phyloP scores from a whole-genome alignment of 2,329 filamentous ascomycete species.

The Fusarium duplospermum region DNA sequence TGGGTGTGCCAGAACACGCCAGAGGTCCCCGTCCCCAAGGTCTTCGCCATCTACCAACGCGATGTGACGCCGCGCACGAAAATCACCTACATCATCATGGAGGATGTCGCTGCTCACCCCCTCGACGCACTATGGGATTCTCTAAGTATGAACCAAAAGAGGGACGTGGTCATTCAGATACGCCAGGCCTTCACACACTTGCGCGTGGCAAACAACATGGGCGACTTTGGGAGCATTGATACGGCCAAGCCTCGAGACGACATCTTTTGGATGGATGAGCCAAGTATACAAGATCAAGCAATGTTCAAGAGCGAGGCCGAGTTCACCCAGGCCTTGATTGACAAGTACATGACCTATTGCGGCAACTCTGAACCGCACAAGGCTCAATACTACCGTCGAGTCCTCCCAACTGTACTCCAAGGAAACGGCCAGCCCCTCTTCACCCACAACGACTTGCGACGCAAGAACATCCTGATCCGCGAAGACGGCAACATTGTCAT shows the following conservation, averaged over 20 bases:
- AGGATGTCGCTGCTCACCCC: conserved; percentile 8
- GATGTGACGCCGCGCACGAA: not conserved
- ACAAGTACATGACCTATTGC: not conserved
- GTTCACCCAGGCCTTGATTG: conserved; percentile 5
- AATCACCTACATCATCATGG: conserved; percentile 30
- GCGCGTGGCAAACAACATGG: conserved; percentile 8
- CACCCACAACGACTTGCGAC: conserved; percentile 25
- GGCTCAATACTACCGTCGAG: conserved; percentile 1
- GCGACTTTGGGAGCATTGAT: conserved; percentile 22
- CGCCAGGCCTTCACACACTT: conserved; percentile 8
- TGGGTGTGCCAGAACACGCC: conserved; percentile 7
- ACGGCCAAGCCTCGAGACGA: conserved; percentile 17
- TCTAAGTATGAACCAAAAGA: not conserved
- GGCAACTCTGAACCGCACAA: not conserved
- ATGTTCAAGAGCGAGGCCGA: conserved; percentile 13
- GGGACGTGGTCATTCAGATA: not conserved
- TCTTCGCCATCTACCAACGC: conserved; percentile 21
- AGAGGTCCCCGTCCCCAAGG: conserved; percentile 12
- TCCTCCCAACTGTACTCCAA: conserved; percentile 2
- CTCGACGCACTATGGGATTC: conserved; percentile 20
- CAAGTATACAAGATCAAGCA: not conserved
- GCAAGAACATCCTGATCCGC: conserved; percentile 24
- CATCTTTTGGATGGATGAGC: conserved; percentile 13
- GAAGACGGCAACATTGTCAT: not conserved
- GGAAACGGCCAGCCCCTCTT: conserved; percentile 8